These are phyloP conservation scores for Cercophora samala DNA, from an alignment of 495 filamentous ascomycete genomes.

Conservation along the genomic window DNA sequence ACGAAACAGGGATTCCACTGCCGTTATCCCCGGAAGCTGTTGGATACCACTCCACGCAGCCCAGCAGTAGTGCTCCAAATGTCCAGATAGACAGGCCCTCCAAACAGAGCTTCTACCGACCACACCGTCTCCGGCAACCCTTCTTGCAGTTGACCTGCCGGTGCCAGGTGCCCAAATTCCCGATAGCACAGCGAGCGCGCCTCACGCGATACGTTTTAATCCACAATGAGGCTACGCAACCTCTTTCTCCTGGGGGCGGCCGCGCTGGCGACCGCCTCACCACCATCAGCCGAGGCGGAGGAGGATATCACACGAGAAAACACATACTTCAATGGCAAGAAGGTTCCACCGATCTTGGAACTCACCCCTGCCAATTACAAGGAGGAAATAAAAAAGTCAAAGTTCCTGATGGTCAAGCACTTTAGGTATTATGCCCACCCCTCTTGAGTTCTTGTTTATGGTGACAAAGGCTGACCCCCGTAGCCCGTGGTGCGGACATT, in stretches of 20 bases:
- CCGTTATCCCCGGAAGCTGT: not conserved
- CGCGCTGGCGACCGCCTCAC: slow-evolving; percentile 33
- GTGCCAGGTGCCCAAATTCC: slow-evolving; percentile 3
- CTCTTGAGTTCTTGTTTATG: not conserved
- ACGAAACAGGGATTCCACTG: slow-evolving; percentile 3
- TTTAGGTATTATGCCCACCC: slow-evolving; percentile 40
- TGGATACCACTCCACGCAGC: not conserved
- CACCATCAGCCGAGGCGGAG: slow-evolving; percentile 30
- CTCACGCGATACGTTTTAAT: not conserved
- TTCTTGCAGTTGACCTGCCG: slow-evolving; percentile 1
- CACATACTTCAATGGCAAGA: slow-evolving; percentile 76
- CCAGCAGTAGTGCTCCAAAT: not conserved
- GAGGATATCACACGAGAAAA: slow-evolving; percentile 35
- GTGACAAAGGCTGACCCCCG: slow-evolving; percentile 16
- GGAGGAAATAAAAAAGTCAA: slow-evolving; percentile 36
- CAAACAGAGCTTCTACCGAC: slow-evolving; percentile 12
- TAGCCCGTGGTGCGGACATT: slow-evolving; percentile 72
- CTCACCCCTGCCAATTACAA: slow-evolving; percentile 45
- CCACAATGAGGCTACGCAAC: slow-evolving; percentile 30
- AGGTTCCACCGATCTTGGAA: slow-evolving; percentile 69
- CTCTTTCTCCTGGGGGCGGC: slow-evolving; percentile 43
- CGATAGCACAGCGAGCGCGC: not conserved
- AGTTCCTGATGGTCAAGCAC: slow-evolving; percentile 49
- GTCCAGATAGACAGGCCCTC: not conserved
- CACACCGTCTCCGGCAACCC: not conserved